phyloP scores from a whole-genome alignment of 2,329 filamentous ascomycete species.

The Trichoderma koningii region DNA sequence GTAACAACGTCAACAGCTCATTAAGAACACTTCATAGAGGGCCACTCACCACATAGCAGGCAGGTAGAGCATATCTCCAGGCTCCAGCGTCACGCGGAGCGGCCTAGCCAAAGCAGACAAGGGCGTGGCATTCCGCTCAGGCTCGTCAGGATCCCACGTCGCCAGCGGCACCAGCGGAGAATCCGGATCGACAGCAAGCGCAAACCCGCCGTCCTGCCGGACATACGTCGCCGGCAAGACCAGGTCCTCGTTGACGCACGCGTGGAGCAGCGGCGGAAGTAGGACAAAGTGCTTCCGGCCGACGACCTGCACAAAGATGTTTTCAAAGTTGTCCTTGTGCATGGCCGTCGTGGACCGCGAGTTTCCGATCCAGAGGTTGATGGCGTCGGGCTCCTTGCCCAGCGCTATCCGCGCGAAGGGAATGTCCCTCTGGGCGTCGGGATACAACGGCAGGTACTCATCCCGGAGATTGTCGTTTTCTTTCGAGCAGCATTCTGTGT shows the following conservation, averaged over 20 bases:
- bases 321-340: slow-evolving; percentile 85
- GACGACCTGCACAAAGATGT: slow-evolving; percentile 75
- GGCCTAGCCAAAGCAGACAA: slow-evolving; percentile 64
- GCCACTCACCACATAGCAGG: slow-evolving; percentile 73
- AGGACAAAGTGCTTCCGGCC: slow-evolving; percentile 76
- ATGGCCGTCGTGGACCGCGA: slow-evolving; percentile 68
- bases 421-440: slow-evolving; percentile 64
- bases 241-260: slow-evolving; percentile 66
- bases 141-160: slow-evolving; percentile 71
- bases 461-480: slow-evolving; percentile 80
- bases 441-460: slow-evolving; percentile 67
- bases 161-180: slow-evolving; percentile 62
- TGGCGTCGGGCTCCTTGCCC: slow-evolving; percentile 65
- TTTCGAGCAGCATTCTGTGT: slow-evolving; percentile 33
- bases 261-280: slow-evolving; percentile 68
- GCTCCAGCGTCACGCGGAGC: slow-evolving; percentile 66
- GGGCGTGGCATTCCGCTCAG: slow-evolving; percentile 50
- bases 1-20: background rate
- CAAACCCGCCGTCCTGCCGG: slow-evolving; percentile 38
- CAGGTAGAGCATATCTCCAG: slow-evolving; percentile 80
- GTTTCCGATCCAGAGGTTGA: slow-evolving; percentile 84
- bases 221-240: slow-evolving; percentile 62
- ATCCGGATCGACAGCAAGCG: slow-evolving; percentile 41
- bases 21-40: background rate
- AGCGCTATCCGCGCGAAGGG: slow-evolving; percentile 75